These are phyloP conservation scores for Coccomyxa sp. DNA, from an alignment of 139 green algal species.

Conservation along the genomic window DNA sequence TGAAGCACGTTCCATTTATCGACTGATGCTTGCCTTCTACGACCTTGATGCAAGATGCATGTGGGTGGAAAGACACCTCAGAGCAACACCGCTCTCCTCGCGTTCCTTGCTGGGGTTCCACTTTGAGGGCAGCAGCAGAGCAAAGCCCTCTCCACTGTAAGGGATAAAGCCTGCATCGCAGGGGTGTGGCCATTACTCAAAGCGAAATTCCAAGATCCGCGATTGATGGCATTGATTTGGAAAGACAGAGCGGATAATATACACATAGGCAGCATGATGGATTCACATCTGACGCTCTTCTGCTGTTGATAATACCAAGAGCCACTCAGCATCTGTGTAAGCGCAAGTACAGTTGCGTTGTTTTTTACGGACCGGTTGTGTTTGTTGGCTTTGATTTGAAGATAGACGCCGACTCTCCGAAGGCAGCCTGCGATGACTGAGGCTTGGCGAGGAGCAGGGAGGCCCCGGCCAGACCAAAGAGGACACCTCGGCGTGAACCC, in stretches of 20 bases:
- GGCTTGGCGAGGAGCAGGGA: conserved; percentile 46
- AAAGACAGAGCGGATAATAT: background rate
- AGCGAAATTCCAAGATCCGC: background rate
- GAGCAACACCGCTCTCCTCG: conserved; percentile 68
- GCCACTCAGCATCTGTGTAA: background rate
- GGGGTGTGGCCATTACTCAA: background rate
- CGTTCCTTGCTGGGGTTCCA: conserved; percentile 94
- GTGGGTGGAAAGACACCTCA: conserved; percentile 16
- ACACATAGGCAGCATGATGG: background rate
- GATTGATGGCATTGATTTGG: background rate
- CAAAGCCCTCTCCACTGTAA: conserved; percentile 91
- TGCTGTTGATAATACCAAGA: background rate
- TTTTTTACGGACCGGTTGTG: conserved; percentile 52
- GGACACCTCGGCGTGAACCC: too few relatives aligned
- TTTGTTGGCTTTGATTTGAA: conserved; percentile 82
- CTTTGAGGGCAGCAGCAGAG: conserved; percentile 87
- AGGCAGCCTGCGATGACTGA: conserved; percentile 67
- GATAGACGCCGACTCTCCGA: conserved; percentile 86
- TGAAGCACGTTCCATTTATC: too few relatives aligned
- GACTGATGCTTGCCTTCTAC: too few relatives aligned
- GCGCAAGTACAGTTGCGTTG: background rate
- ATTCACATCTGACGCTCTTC: too few relatives aligned
- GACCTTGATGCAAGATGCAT: too few relatives aligned
- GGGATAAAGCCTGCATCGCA: conserved; percentile 70
- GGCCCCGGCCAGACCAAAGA: conserved; percentile 38